Evolutionary conservation across 768 basidiomycete genomes (phyloP).

Genomic region (Termitomyces sp.): DNA sequence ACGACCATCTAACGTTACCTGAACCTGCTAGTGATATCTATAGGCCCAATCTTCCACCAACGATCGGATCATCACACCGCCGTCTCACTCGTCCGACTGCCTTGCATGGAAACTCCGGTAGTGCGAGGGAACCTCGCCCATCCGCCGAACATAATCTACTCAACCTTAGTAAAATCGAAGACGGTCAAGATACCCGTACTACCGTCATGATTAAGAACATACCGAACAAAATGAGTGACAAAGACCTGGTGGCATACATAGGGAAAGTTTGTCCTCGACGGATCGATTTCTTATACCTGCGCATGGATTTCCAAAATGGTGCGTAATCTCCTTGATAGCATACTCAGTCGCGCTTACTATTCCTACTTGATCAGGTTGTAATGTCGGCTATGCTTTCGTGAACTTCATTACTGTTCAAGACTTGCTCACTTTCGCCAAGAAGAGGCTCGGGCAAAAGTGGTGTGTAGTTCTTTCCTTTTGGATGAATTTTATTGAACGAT

Average conservation of each 20-base stretch:
- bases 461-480: conserved; percentile 25
- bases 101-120: neutral
- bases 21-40: conserved; percentile 4
- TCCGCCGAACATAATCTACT: conserved; percentile 41
- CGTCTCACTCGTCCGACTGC: neutral
- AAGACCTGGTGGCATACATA: conserved; percentile 65
- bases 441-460: conserved; percentile 80
- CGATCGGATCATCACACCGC: neutral
- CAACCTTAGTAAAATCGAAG: conserved; percentile 69
- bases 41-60: neutral
- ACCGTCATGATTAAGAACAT: conserved; percentile 93
- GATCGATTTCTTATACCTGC: conserved; percentile 84
- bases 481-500: conserved; percentile 5
- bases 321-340: conserved; percentile 15
- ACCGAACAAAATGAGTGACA: conserved; percentile 87
- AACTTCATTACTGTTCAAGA: conserved; percentile 83
- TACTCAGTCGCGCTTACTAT: neutral
- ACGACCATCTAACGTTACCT: neutral
- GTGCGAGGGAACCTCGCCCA: conserved; percentile 6
- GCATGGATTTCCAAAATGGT: conserved; percentile 87
- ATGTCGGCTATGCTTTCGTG: conserved; percentile 84
- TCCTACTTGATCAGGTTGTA: conserved; percentile 53
- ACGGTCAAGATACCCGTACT: conserved; percentile 74
- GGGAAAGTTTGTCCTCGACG: conserved; percentile 66
- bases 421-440: conserved; percentile 70